These are phyloP conservation scores for Rhodotorula sp. DNA, from an alignment of 1,284 basidiomycete genomes.

Conservation along the genomic window DNA sequence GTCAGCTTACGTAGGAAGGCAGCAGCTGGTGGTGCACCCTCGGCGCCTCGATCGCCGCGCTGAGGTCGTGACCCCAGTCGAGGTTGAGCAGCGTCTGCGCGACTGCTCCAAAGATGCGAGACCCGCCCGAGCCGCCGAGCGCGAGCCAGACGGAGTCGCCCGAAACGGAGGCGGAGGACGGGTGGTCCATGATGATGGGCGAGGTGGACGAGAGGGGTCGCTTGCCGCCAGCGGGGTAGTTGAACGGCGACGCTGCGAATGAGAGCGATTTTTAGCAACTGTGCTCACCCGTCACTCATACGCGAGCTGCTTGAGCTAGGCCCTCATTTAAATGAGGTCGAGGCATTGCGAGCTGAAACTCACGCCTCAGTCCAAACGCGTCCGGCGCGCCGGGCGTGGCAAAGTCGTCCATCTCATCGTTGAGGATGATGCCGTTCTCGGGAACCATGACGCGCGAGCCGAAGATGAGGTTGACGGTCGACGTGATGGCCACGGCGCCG, in stretches of 20 bases:
- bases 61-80: slow-evolving; percentile 76
- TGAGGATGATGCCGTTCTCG: slow-evolving; percentile 81
- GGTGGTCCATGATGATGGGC: slow-evolving; percentile 72
- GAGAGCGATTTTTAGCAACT: background rate
- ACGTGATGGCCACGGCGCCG: slow-evolving; percentile 80
- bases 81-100: slow-evolving; percentile 80
- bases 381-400: slow-evolving; percentile 77
- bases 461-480: slow-evolving; percentile 83
- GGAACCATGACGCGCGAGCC: slow-evolving; percentile 83
- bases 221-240: slow-evolving; percentile 77
- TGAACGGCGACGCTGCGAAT: slow-evolving; percentile 54
- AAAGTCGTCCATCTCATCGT: slow-evolving; percentile 79
- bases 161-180: background rate
- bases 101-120: slow-evolving; percentile 76
- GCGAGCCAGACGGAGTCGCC: slow-evolving; percentile 67
- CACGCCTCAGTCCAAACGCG: slow-evolving; percentile 66
- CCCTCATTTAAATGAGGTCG: no score
- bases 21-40: slow-evolving; percentile 91
- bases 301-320: no score
- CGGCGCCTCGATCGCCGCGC: slow-evolving; percentile 76
- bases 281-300: no score
- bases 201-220: slow-evolving; percentile 80
- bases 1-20: slow-evolving; percentile 56
- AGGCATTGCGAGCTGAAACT: background rate
- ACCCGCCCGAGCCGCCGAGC: slow-evolving; percentile 83